Percentiles rank a stretch among this genome's conserved stretches.
phyloP scores from a whole-genome alignment of 768 basidiomycete genomes.

The Tephrocybe sp. region DNA sequence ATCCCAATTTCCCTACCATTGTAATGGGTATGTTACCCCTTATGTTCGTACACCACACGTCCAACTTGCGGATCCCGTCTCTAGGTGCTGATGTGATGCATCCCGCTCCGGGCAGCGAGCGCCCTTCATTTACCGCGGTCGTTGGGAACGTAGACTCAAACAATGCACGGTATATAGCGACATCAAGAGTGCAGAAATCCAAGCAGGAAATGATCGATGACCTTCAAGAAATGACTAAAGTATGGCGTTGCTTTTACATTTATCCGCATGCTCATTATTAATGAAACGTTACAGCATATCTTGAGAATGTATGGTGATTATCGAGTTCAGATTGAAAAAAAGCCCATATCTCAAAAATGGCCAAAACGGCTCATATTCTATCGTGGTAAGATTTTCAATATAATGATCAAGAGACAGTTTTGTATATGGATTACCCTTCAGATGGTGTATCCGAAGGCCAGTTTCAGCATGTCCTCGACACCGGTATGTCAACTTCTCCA shows the following conservation, averaged over 20 bases:
- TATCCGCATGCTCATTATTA: not conserved
- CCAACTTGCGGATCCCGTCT: not conserved
- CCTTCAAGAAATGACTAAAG: slow-evolving; percentile 60
- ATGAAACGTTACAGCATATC: slow-evolving; percentile 36
- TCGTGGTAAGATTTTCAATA: slow-evolving; percentile 42
- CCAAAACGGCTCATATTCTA: slow-evolving; percentile 69
- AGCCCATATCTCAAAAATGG: slow-evolving; percentile 16
- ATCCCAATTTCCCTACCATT: slow-evolving; percentile 69
- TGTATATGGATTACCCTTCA: slow-evolving; percentile 22
- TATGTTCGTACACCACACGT: not conserved
- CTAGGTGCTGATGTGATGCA: slow-evolving; percentile 78
- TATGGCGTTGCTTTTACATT: slow-evolving; percentile 20
- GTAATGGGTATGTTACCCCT: slow-evolving; percentile 55
- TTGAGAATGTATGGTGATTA: slow-evolving; percentile 54
- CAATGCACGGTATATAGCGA: slow-evolving; percentile 60
- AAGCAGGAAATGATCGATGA: slow-evolving; percentile 71
- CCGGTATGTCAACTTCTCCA: slow-evolving; percentile 36
- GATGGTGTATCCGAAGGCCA: slow-evolving; percentile 53
- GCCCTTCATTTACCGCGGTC: slow-evolving; percentile 74
- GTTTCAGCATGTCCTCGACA: slow-evolving; percentile 47
- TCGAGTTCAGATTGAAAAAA: slow-evolving; percentile 45
- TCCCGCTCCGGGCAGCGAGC: slow-evolving; percentile 68
- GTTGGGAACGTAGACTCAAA: slow-evolving; percentile 75
- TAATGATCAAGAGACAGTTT: slow-evolving; percentile 13
- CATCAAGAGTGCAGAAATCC: slow-evolving; percentile 53